Evolutionary conservation across 176 grass and related monocot species (phyloP), one percentile per base, ranked within the genome.

Genomic region (Juncus inflexus): DNA sequence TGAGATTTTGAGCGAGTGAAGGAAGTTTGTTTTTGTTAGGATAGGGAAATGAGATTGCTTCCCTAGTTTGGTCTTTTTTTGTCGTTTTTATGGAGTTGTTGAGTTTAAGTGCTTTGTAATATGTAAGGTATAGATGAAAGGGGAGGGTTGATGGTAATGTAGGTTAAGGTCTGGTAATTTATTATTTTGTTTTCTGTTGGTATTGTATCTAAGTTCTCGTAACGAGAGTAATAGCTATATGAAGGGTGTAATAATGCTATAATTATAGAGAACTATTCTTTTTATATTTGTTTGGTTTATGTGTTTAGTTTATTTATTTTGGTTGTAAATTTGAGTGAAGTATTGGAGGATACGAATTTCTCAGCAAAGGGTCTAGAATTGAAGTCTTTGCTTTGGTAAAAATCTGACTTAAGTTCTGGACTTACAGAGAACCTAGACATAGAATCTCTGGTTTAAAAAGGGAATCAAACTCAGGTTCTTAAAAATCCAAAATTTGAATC

Each of bases 41-140:
- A 40, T 7, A 58, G 6, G 52, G 38, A 71, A 71, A 71, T 55
- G 12, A 35, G 37, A 43, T 40, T 45, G 28, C 54, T 71, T 70
- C 42, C 67, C 67, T 71, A 59, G 57, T 35, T 56, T 55, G 53
- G 52, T 42, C 7, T 39, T 11, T 40, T 35, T 39, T 47, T 53
- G 49, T 7, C 52, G 50, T 51, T 52, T 68, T 37, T 59, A 47
- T 47, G 43, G 43, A 47, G 2, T 9, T 47, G 9, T 47, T 47
- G 43, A 47, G 43, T 47, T 47, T 47, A 1, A 47, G 5, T 57
- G 9, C 52, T 69, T 69, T 69, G 65, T 50, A 56, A 5, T 69
- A 35, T 52, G 51, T n/a, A n/a, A 53, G 12, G 15, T 53, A 69
- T 37, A 69, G 35, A 37, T 69, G 10, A 40, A 38, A 14, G 37